These are phyloP conservation scores for Asclepias syriaca DNA, from an alignment of 257 asterid genomes.

Conservation along the genomic window DNA sequence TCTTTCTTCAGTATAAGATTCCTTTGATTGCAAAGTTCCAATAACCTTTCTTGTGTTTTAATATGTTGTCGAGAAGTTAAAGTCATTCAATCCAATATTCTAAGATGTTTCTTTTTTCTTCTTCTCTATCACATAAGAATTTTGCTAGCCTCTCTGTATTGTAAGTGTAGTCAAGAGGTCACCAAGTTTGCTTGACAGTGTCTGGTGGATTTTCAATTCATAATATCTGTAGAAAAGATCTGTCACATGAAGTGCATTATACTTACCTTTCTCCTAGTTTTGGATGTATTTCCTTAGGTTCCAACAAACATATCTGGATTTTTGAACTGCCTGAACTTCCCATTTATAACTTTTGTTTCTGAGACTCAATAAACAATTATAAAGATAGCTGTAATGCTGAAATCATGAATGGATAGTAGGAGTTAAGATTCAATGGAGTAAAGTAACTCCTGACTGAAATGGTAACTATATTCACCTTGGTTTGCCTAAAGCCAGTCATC, in stretches of 20 bases:
- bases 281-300: neutral
- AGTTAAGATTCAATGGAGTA: neutral
- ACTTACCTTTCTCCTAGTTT: neutral
- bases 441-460: neutral
- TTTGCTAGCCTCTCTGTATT: neutral
- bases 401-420: neutral
- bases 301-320: neutral
- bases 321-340: neutral
- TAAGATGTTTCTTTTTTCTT: neutral
- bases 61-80: neutral
- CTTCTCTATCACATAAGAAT: neutral
- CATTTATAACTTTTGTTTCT: neutral
- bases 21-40: neutral
- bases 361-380: neutral
- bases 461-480: neutral
- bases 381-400: neutral
- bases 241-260: neutral
- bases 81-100: neutral
- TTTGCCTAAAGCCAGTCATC: conserved; percentile 1
- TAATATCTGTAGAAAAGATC: neutral
- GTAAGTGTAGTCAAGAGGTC: neutral
- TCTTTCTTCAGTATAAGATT: neutral
- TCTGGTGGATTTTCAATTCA: neutral
- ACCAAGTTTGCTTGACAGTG: neutral
- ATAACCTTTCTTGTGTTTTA: neutral